phyloP scores from a whole-genome alignment of 345 rosid genomes.

The Draba incana region DNA sequence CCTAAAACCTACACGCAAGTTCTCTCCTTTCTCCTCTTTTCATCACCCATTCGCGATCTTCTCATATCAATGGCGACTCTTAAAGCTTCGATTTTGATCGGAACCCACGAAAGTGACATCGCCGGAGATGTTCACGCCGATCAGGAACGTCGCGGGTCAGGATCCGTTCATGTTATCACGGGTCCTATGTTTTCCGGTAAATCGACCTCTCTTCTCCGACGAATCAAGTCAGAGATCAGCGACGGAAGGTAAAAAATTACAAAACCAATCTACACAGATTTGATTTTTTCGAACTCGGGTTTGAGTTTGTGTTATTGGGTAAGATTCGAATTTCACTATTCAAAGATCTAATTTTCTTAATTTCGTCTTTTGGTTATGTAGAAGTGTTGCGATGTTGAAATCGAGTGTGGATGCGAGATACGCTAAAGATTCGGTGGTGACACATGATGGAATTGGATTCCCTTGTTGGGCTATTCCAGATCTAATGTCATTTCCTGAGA shows the following conservation, averaged over 20 bases:
- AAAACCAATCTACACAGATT: neutral
- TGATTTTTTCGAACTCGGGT: neutral
- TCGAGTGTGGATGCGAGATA: constrained; percentile 82
- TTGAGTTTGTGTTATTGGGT: neutral
- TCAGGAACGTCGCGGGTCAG: constrained; percentile 37
- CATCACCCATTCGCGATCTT: neutral
- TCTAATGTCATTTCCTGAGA: constrained; percentile 59
- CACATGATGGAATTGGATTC: constrained; percentile 78
- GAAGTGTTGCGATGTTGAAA: constrained; percentile 76
- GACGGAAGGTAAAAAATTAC: constrained; percentile 53
- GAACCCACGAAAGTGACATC: constrained; percentile 22
- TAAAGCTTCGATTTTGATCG: constrained; percentile 41
- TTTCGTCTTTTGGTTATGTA: constrained; percentile 26
- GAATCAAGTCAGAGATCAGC: constrained; percentile 62
- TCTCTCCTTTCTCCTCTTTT: neutral
- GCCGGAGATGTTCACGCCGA: constrained; percentile 26
- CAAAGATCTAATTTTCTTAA: neutral
- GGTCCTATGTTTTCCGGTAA: constrained; percentile 98
- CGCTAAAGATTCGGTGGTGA: constrained; percentile 71
- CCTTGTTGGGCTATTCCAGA: constrained; percentile 84
- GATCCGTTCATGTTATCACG: constrained; percentile 77
- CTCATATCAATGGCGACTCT: constrained; percentile 41
- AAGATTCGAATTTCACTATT: neutral
- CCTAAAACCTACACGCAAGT: constrained; percentile 1
- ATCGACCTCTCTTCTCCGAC: constrained; percentile 91